phyloP scores from a whole-genome alignment of 2,329 filamentous ascomycete genomes.

The Trichoderma polysporum region DNA sequence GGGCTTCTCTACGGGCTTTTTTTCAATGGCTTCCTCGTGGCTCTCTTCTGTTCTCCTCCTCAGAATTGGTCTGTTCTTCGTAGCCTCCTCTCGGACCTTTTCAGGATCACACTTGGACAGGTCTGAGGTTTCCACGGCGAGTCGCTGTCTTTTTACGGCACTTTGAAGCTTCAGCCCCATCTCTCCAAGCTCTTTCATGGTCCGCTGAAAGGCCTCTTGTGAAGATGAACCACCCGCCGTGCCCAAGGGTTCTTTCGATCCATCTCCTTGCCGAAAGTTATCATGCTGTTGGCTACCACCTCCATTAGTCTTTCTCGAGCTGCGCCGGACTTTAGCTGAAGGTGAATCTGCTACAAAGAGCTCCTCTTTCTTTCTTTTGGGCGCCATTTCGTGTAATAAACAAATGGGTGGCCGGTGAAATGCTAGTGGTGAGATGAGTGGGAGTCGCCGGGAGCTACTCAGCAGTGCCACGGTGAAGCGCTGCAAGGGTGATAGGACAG shows the following conservation, averaged over 20 bases:
- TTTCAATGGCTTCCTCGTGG: neutral
- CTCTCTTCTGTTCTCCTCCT: neutral
- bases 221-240: neutral
- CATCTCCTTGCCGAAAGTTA: neutral
- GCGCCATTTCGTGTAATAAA: conserved; percentile 33
- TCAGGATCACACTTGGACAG: conserved; percentile 12
- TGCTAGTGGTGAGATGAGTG: neutral
- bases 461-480: neutral
- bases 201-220: conserved; percentile 38
- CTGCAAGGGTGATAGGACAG: neutral
- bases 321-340: conserved; percentile 29
- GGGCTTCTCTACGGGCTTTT: neutral
- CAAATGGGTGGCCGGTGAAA: neutral
- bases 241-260: neutral
- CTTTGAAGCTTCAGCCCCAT: conserved; percentile 50
- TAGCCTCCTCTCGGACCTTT: conserved; percentile 12
- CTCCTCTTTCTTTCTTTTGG: conserved; percentile 40
- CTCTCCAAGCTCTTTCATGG: conserved; percentile 46
- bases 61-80: neutral
- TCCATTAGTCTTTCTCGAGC: conserved; percentile 28
- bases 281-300: conserved; percentile 18
- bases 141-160: conserved; percentile 46
- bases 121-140: conserved; percentile 45
- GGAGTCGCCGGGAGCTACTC: neutral
- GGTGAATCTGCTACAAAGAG: conserved; percentile 26